Base-by-base conservation (phyloP, 129 eudicot species). In the Artemisia argyi region DNA sequence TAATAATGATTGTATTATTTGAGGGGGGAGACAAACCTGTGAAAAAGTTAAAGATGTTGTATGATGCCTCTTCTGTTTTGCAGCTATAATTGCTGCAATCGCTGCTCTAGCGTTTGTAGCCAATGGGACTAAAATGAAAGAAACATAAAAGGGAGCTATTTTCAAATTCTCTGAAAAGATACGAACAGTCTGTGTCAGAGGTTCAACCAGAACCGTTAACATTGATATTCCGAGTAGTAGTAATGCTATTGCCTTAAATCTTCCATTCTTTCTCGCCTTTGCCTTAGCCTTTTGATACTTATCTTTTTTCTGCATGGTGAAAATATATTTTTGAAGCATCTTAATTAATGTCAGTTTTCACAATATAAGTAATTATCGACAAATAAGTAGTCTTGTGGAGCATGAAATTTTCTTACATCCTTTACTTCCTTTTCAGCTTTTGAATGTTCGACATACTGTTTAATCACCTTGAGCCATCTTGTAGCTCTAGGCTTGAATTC, bases 21-120 rank as follows among this genome's bases (percentile, higher is more conserved):
- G 68, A 61, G 64, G 62, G 53, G 51, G 20, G 14, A n/a, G 48
- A 74, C 76, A 35, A 44, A 86, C 96, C 96, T 86, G 87, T 0
- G 91, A 89, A 66, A 89, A 81, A 70, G 89, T 83, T 73, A 89
- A 74, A 54, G 96, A 86, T 42, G 79, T 81, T 8, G 85, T 77
- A 44, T 69, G 82, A 51, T 54, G 59, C 61, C 73, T 86, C 79
- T 76, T 83, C 58, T 75, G 65, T 8, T 69, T 54, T 7, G 82
- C 84, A 57, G 83, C 79, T 65, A 39, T 79, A 78, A 85, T 79
- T 15, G 89, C 85, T 15, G 91, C 87, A 14, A 82, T 74, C 7
- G 87, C 85, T 18, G 75, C 63, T 73, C 89, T 79, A 11, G 87
- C 86, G 47, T 89, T 89, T 19, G 91, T 89, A 61, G 91, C 96